Percentiles rank a stretch among this genome's conserved stretches.
Evolutionary conservation across 768 basidiomycete species (phyloP).

Genomic region (Rhizopogon vinicolor): DNA sequence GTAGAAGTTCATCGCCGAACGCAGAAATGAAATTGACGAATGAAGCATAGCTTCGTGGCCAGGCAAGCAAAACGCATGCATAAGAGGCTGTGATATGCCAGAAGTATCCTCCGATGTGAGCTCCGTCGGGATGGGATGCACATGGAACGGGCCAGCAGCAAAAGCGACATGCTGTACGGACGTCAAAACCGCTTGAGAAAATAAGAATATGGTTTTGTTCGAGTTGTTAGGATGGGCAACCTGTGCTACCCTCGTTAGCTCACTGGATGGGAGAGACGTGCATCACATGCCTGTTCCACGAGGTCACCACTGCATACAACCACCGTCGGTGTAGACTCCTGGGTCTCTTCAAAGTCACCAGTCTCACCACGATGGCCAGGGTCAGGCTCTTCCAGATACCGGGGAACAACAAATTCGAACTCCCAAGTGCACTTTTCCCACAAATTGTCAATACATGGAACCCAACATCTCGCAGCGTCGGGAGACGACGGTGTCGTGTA

Average conservation of each 20-base stretch:
- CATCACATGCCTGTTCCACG: conserved; percentile 74
- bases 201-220: conserved; percentile 92
- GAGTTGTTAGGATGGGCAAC: conserved; percentile 92
- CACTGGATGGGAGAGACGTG: neutral
- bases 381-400: conserved; percentile 61
- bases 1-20: conserved; percentile 90
- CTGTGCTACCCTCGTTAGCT: conserved; percentile 33
- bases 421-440: conserved; percentile 99
- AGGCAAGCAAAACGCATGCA: conserved; percentile 91
- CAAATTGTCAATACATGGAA: conserved; percentile 92
- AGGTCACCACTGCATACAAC: conserved; percentile 95
- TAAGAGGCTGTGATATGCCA: conserved; percentile 62
- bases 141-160: conserved; percentile 91
- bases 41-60: conserved; percentile 74
- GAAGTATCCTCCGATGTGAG: conserved; percentile 54
- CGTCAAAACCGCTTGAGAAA: conserved; percentile 79
- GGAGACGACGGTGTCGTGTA: conserved; percentile 86
- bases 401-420: conserved; percentile 91
- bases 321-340: conserved; percentile 68
- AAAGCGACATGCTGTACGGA: conserved; percentile 97
- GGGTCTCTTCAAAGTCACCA: conserved; percentile 42
- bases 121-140: conserved; percentile 65
- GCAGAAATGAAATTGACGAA: conserved; percentile 70
- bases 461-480: conserved; percentile 95
- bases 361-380: conserved; percentile 30